Percentiles rank a stretch among this genome's conserved stretches.
Evolutionary conservation across 768 basidiomycete species (phyloP).

Genomic region (Calvatia gigantea): DNA sequence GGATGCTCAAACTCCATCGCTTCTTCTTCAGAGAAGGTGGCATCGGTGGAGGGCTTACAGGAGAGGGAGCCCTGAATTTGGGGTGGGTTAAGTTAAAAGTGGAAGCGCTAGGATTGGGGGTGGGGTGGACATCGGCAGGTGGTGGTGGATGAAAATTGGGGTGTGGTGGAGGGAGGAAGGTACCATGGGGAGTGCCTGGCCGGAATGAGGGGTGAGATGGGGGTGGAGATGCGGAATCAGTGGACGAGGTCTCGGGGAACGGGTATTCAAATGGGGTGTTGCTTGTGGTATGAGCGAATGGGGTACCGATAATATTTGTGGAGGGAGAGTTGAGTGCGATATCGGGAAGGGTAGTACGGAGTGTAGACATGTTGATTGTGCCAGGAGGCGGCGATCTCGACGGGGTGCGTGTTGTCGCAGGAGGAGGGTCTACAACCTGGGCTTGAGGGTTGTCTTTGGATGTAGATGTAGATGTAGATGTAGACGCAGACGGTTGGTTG

Average conservation of each 20-base stretch:
- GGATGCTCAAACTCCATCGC: slow-evolving; percentile 8
- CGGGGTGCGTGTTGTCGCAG: slow-evolving; percentile 2
- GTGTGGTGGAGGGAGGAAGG: background rate
- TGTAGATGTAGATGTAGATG: background rate
- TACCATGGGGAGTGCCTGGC: slow-evolving; percentile 8
- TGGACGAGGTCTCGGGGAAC: slow-evolving; percentile 20
- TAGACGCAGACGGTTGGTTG: background rate
- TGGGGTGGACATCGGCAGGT: background rate
- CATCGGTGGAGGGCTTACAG: slow-evolving; percentile 8
- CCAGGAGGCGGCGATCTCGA: slow-evolving; percentile 10
- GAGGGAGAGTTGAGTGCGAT: slow-evolving; percentile 24
- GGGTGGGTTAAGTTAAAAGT: slow-evolving; percentile 2
- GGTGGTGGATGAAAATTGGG: slow-evolving; percentile 1
- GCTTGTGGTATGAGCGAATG: slow-evolving; percentile 21
- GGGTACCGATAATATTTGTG: slow-evolving; percentile 27
- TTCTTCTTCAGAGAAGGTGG: slow-evolving; percentile 12
- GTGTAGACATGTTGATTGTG: slow-evolving; percentile 19
- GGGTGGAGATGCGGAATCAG: slow-evolving; percentile 9
- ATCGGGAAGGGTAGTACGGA: slow-evolving; percentile 21
- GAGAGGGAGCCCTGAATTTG: slow-evolving; percentile 1
- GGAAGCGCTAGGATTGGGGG: background rate
- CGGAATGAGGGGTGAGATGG: slow-evolving; percentile 10
- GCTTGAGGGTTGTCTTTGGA: background rate
- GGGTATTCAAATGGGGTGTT: slow-evolving; percentile 27
- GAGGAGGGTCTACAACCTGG: background rate